Evolutionary conservation across 2,329 filamentous ascomycete species (phyloP).

Genomic region (Diplodia mutila): DNA sequence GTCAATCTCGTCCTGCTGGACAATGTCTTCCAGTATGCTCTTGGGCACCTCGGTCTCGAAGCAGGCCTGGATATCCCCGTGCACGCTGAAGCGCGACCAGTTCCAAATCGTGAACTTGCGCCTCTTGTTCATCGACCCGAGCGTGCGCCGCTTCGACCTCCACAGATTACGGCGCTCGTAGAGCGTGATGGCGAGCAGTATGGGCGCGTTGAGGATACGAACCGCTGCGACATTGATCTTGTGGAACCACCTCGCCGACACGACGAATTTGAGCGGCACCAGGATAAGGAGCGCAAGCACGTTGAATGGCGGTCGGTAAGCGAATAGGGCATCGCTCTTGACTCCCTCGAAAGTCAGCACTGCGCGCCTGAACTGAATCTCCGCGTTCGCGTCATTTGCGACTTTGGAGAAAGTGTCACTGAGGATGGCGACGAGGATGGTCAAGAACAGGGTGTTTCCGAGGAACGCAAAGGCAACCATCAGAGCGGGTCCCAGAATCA

Average conservation of each 20-base stretch:
- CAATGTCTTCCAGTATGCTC: conserved; percentile 50
- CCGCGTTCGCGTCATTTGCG: conserved; percentile 74
- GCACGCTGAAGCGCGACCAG: conserved; percentile 69
- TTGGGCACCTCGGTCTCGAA: conserved; percentile 73
- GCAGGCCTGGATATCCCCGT: conserved; percentile 72
- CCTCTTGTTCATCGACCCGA: conserved; percentile 41
- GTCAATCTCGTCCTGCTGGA: conserved; percentile 54
- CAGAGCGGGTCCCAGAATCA: conserved; percentile 74
- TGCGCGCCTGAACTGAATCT: conserved; percentile 80
- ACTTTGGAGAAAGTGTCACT: conserved; percentile 83
- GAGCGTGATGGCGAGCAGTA: conserved; percentile 71
- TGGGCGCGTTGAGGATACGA: conserved; percentile 73
- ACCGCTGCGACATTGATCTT: conserved; percentile 83
- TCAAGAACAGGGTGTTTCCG: conserved; percentile 86
- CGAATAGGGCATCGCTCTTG: conserved; percentile 81
- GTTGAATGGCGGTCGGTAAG: conserved; percentile 83
- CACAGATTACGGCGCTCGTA: conserved; percentile 73
- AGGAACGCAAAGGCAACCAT: conserved; percentile 87
- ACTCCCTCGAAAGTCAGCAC: conserved; percentile 85
- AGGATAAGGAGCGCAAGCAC: conserved; percentile 74
- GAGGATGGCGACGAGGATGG: conserved; percentile 84
- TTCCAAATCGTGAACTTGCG: conserved; percentile 63
- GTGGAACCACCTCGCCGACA: conserved; percentile 85
- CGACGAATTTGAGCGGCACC: conserved; percentile 75
- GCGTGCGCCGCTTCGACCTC: conserved; percentile 49